Conservation (phyloP, 495 filamentous ascomycete species). For the Patellaria atrata region DNA sequence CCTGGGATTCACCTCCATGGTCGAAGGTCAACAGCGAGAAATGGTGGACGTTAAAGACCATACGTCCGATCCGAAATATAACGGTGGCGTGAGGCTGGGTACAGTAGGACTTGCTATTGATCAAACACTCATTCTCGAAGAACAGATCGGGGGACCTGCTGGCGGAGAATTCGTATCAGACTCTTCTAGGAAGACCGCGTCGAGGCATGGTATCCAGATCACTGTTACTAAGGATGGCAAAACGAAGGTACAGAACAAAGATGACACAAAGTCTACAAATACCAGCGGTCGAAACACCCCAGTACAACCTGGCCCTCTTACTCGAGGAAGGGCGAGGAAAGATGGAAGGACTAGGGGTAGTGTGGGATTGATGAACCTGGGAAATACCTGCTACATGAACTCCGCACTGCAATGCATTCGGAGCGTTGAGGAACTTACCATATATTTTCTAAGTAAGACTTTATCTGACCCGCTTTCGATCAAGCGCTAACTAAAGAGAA, state of each 20-base stretch:
- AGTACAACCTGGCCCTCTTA: constrained; percentile 36
- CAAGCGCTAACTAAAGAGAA: constrained; percentile 16
- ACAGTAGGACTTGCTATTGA: constrained; percentile 51
- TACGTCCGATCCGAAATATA: constrained; percentile 63
- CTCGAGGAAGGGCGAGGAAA: constrained; percentile 50
- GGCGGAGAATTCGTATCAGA: constrained; percentile 53
- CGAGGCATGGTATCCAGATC: constrained; percentile 28
- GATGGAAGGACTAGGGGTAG: constrained; percentile 53
- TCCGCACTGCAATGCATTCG: constrained; percentile 88
- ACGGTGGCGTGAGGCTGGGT: constrained; percentile 49
- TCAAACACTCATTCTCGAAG: constrained; percentile 64
- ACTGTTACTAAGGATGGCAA: constrained; percentile 30
- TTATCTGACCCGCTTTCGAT: constrained; percentile 4
- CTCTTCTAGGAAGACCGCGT: constrained; percentile 19
- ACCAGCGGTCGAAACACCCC: constrained; percentile 53
- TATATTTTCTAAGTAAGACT: constrained; percentile 63
- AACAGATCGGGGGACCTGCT: constrained; percentile 41
- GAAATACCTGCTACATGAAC: constrained; percentile 99
- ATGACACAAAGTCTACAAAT: constrained; percentile 13
- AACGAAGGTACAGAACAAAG: constrained; percentile 23
- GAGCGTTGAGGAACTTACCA: constrained; percentile 77
- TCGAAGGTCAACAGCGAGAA: constrained; percentile 54
- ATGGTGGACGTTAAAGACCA: constrained; percentile 53
- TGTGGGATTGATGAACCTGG: constrained; percentile 75
- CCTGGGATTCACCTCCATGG: constrained; percentile 50